Evolutionary conservation across 768 basidiomycete genomes (phyloP), one percentile per base, ranked within the genome.

Genomic region (Psilocybe cubensis): DNA sequence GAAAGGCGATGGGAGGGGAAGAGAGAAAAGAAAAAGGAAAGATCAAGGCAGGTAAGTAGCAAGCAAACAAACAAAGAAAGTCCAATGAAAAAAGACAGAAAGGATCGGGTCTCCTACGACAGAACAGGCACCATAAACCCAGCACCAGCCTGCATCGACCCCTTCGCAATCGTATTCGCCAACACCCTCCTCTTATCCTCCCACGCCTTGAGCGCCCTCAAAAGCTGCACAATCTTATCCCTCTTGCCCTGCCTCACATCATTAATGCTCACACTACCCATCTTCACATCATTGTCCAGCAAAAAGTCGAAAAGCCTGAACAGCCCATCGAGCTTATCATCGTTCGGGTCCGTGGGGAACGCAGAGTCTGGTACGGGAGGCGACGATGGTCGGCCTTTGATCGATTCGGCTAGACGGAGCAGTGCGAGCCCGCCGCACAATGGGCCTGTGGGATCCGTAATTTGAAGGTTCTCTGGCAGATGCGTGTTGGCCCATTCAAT

Each of bases 251-350:
- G 83, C 49, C 92, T 80, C 29, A 98, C 81, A 72, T 98, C 96
- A 68, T 96, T 96, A 74, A 97, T 96, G 64, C 91, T 94, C 28
- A 98, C 89, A 59, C 87, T 85, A 8, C 91, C 95, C 79, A 96
- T 92, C 74, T 90, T 89, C 56, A 96, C 87, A 47, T 94, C 94
- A 58, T 94, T 92, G 65, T 96, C 94, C 45, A 98, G 81, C 54
- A 97, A 73, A 73, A 93, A 95, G 73, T 98, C 96, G 73, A 97
- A 96, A 54, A 96, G 75, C 55, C 84, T 80, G 77, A 96, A 95
- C 25, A 96, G 76, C 14, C 94, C 93, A 24, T 94, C 92, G 12
- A 96, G 76, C 62, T 89, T 91, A 62, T 96, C 89, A 67, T 94
- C 89, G 59, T 79, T 77, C 11, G 81, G 72, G 38, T 81, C 82